phyloP scores from a whole-genome alignment of 1,284 basidiomycete species.

The Rhodofomes roseus region DNA sequence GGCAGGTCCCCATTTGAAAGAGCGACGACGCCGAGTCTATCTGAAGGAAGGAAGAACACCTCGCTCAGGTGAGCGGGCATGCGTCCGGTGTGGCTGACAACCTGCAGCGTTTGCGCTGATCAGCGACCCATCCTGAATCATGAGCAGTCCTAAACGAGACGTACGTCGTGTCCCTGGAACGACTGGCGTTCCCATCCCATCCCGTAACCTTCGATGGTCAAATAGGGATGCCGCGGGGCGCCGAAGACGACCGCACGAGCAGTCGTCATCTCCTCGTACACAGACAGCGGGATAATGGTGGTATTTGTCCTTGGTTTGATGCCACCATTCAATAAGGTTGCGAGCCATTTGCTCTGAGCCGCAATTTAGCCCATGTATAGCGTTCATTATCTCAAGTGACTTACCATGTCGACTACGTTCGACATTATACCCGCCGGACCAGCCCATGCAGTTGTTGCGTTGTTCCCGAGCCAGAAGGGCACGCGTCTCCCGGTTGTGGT shows the following conservation, averaged over 20 bases:
- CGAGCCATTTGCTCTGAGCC: constrained; percentile 32
- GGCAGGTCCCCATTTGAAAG: constrained; percentile 39
- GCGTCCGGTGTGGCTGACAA: constrained; percentile 18
- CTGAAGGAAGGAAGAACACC: constrained; percentile 24
- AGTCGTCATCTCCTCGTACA: constrained; percentile 22
- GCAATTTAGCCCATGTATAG: background rate
- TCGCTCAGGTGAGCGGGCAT: constrained; percentile 35
- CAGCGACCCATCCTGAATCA: too few relatives aligned
- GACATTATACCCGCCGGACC: constrained; percentile 32
- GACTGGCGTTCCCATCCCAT: constrained; percentile 25
- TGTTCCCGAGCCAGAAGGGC: constrained; percentile 25
- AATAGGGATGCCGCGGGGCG: background rate
- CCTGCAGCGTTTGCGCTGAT: constrained; percentile 6
- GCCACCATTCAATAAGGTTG: constrained; percentile 24
- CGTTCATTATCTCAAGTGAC: background rate
- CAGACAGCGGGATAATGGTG: constrained; percentile 22
- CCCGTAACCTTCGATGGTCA: constrained; percentile 23
- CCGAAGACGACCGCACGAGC: constrained; percentile 16
- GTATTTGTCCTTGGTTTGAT: constrained; percentile 21
- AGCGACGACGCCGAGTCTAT: constrained; percentile 35
- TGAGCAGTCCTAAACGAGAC: background rate
- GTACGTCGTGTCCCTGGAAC: constrained; percentile 22
- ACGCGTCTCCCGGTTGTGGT: constrained; percentile 19
- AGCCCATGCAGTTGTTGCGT: constrained; percentile 16
- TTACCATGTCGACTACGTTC: constrained; percentile 27